A percentile compares a stretch with the other conserved stretches of the same genome.
phyloP scores from a whole-genome alignment of 139 green algal genomes.

The Haematococcus sp. region DNA sequence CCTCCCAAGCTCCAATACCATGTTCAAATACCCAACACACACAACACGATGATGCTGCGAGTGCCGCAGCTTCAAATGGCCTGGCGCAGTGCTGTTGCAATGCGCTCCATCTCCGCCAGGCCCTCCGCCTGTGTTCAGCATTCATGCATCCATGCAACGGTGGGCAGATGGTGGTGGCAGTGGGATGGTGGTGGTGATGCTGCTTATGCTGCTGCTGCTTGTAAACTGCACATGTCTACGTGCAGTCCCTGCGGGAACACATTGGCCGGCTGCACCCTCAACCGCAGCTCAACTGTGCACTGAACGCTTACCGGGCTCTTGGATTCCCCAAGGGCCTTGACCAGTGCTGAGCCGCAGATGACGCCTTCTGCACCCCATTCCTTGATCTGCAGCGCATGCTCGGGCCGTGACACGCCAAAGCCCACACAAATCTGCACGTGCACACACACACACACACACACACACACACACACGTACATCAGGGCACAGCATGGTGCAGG shows the following conservation, averaged over 20 bases:
- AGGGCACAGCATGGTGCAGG: no score
- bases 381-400: constrained; percentile 81
- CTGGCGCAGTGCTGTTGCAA: constrained; percentile 52
- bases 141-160: background rate
- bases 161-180: no score
- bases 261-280: no score
- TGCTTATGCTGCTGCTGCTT: no score
- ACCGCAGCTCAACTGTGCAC: background rate
- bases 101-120: constrained; percentile 53
- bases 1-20: no score
- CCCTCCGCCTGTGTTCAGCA: constrained; percentile 47
- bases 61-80: constrained; percentile 29
- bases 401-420: constrained; percentile 90
- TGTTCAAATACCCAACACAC: no score
- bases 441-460: background rate
- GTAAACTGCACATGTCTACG: background rate
- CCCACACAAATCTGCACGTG: constrained; percentile 81
- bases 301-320: constrained; percentile 26
- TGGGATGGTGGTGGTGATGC: no score
- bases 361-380: constrained; percentile 95
- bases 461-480: background rate
- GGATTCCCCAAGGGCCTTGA: constrained; percentile 81
- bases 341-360: constrained; percentile 93
- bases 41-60: no score
- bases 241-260: background rate